These are phyloP conservation scores for Kwoniella dendrophila DNA, from an alignment of 768 basidiomycete genomes.

Conservation along the genomic window DNA sequence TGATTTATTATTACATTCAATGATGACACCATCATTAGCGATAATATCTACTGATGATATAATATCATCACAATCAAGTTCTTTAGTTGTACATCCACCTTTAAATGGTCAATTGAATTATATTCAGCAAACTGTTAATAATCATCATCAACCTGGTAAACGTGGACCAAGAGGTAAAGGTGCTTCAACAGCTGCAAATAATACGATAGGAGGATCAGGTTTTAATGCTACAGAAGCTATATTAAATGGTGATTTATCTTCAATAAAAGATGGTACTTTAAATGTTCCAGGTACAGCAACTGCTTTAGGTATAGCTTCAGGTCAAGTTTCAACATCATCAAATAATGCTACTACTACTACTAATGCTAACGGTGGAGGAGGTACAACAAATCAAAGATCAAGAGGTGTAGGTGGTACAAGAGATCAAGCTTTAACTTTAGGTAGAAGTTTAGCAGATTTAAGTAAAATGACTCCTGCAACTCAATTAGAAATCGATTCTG, in stretches of 20 bases:
- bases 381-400: too few species aligned
- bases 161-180: conserved; percentile 44
- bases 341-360: background rate
- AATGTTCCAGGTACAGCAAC: conserved; percentile 46
- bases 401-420: conserved; percentile 37
- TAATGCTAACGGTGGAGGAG: conserved; percentile 1
- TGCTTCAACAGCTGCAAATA: background rate
- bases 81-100: conserved; percentile 42
- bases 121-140: conserved; percentile 12
- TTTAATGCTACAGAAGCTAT: background rate
- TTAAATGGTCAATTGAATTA: conserved; percentile 16
- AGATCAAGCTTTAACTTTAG: conserved; percentile 36
- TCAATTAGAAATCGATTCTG: conserved; percentile 46
- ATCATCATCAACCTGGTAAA: conserved; percentile 26
- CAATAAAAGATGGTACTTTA: conserved; percentile 21
- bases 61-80: conserved; percentile 43
- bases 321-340: conserved; percentile 19
- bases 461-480: conserved; percentile 42
- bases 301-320: conserved; percentile 44
- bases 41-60: conserved; percentile 50
- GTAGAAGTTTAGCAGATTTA: conserved; percentile 49
- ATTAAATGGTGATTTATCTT: conserved; percentile 17
- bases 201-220: background rate
- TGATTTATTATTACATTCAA: conserved; percentile 41
- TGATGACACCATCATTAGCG: conserved; percentile 41